phyloP scores from a whole-genome alignment of 2,329 filamentous ascomycete species.

The Fusarium sp. region DNA sequence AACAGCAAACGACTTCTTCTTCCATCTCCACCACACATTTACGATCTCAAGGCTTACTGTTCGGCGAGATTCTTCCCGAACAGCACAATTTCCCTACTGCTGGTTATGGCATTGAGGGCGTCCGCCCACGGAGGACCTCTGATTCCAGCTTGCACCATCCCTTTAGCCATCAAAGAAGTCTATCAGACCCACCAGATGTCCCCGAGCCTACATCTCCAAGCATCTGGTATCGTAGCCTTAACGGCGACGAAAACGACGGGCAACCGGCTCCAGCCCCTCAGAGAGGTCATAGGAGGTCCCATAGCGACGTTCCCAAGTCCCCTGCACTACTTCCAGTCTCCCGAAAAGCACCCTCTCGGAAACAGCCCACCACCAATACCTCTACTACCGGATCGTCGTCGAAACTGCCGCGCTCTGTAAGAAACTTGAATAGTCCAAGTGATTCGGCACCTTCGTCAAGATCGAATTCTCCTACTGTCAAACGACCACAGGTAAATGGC shows the following conservation, averaged over 20 bases:
- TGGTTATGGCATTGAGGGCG: conserved; percentile 71
- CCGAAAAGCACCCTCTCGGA: conserved; percentile 52
- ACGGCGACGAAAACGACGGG: conserved; percentile 44
- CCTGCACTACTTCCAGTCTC: conserved; percentile 51
- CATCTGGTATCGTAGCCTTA: conserved; percentile 70
- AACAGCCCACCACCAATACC: conserved; percentile 44
- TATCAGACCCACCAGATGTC: conserved; percentile 67
- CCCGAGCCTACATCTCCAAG: conserved; percentile 74
- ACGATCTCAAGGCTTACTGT: conserved; percentile 70
- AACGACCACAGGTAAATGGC: conserved; percentile 59
- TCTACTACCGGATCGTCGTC: conserved; percentile 53
- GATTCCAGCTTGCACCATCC: conserved; percentile 75
- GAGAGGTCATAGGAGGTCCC: conserved; percentile 63
- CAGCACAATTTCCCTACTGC: conserved; percentile 65
- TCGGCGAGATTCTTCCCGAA: conserved; percentile 79
- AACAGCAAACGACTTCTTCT: conserved; percentile 51
- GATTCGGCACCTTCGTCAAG: conserved; percentile 65
- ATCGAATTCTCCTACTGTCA: conserved; percentile 67
- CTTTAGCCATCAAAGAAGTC: conserved; percentile 64
- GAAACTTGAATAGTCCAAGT: conserved; percentile 60
- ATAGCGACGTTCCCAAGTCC: conserved; percentile 69
- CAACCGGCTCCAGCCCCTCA: conserved; percentile 44
- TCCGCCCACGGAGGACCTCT: conserved; percentile 72
- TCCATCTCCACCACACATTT: conserved; percentile 52
- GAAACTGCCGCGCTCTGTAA: conserved; percentile 62